phyloP scores from a whole-genome alignment of 2,329 filamentous ascomycete species.

The Exophiala alcalophila region DNA sequence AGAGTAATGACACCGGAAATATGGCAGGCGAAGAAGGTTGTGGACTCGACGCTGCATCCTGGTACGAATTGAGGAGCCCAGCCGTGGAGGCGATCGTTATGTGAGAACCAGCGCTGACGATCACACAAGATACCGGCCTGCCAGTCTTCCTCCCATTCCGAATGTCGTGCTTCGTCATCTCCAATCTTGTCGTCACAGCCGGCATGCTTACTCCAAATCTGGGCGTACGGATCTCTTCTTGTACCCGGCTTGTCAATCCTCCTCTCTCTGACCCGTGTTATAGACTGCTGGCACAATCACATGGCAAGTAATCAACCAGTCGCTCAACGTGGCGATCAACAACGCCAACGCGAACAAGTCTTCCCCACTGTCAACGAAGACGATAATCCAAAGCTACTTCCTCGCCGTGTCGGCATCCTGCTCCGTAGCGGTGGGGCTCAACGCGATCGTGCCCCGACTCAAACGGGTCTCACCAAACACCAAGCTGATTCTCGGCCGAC shows the following conservation, averaged over 20 bases:
- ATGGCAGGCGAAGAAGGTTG: slow-evolving; percentile 94
- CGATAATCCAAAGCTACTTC: slow-evolving; percentile 84
- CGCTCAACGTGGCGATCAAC: slow-evolving; percentile 97
- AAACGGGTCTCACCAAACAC: slow-evolving; percentile 72
- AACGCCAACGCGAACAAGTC: slow-evolving; percentile 96
- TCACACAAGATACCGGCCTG: slow-evolving; percentile 82
- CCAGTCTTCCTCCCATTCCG: slow-evolving; percentile 92
- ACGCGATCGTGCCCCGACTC: slow-evolving; percentile 81
- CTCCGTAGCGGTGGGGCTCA: slow-evolving; percentile 87
- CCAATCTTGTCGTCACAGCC: slow-evolving; percentile 89
- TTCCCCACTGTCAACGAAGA: slow-evolving; percentile 74
- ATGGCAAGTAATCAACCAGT: slow-evolving; percentile 97
- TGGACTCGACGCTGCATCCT: slow-evolving; percentile 93
- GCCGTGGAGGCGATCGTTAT: too few species aligned
- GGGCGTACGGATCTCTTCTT: slow-evolving; percentile 11
- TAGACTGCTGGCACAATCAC: slow-evolving; percentile 77
- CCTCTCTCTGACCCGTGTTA: too few species aligned
- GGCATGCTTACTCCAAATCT: slow-evolving; percentile 83
- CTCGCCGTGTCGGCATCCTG: slow-evolving; percentile 91
- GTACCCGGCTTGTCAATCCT: too few species aligned
- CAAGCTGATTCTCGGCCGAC: slow-evolving; percentile 71
- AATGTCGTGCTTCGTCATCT: slow-evolving; percentile 93
- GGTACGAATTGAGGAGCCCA: too few species aligned
- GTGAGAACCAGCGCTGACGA: too few species aligned
- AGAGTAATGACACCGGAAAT: slow-evolving; percentile 81